These are phyloP conservation scores for Fusarium albosuccineum DNA, from an alignment of 2,329 filamentous ascomycete genomes.

Conservation along the genomic window DNA sequence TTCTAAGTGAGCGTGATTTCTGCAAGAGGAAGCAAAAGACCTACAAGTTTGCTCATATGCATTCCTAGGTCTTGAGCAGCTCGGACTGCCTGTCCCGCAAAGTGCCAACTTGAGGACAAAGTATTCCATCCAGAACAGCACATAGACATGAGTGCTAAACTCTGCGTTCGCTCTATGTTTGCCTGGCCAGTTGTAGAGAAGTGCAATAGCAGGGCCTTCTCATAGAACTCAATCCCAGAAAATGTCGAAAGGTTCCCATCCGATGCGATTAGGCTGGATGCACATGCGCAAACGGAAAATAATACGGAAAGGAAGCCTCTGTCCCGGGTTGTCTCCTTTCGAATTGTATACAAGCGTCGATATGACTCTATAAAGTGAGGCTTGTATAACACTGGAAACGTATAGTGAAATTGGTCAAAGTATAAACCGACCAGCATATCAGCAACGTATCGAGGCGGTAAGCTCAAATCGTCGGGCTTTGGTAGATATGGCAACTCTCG, in stretches of 20 bases:
- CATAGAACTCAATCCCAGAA: not conserved
- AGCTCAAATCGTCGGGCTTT: not conserved
- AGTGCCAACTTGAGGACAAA: not conserved
- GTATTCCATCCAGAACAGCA: conserved; percentile 3
- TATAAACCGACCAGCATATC: not conserved
- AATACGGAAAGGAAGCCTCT: not conserved
- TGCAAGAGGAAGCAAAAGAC: not conserved
- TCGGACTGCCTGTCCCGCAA: not conserved
- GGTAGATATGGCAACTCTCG: not conserved
- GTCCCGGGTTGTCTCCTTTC: not conserved
- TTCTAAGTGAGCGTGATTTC: not conserved
- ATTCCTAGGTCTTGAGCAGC: not conserved
- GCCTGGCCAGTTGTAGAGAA: not conserved
- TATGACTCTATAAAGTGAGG: not conserved
- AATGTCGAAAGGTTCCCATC: not conserved
- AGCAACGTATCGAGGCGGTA: not conserved
- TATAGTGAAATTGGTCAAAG: not conserved
- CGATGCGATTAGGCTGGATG: not conserved
- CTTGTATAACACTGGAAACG: not conserved
- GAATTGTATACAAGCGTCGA: not conserved
- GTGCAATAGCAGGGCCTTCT: not conserved
- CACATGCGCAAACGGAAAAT: not conserved
- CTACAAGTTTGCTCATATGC: not conserved
- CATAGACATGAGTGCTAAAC: not conserved
- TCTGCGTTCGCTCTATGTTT: not conserved